Base-by-base conservation (phyloP, 768 basidiomycete genomes). In the Trametopsis cervina region DNA sequence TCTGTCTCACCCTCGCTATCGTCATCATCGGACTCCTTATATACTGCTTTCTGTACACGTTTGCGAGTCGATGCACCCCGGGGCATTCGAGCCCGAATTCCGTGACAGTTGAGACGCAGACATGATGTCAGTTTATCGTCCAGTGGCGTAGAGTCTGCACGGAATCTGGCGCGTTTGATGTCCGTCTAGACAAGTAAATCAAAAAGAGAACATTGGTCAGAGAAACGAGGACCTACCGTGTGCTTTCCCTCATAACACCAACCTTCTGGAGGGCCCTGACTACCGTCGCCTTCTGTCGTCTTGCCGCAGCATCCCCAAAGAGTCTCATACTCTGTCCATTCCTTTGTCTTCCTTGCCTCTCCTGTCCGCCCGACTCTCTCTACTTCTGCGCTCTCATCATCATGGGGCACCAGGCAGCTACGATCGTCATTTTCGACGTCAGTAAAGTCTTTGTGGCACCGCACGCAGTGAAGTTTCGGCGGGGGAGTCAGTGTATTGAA, bases 211-310 rank as follows among this genome's bases (percentile, higher is more conserved):
- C 39, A 40, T 46, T 13, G 25, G 10, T 18, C 13, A 29, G 10
- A 9, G 11, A 36, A 1, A 17, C 27, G 50, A 17, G 9, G 13
- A 74, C 79, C 51, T 43, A 82, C 81, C 6, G 87, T 89, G 61
- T 90, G 87, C 62, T 74, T 77, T 3, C 87, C 87, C 61, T 89
- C 86, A 57, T 88, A 89, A 57, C 87, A 90, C 85, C 85, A 90
- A 1, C 87, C 88, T 59, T 88, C 85, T 1, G 87, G 88, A 1
- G 88, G 87, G 0, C 87, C 87, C 67, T 83, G 83, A 52, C 86
- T 83, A 1, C 88, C 87, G 53, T 83, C 80, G 0, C 87, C 87
- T 21, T 86, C 81, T 4, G 80, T 81, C 0, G 76, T 81, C 57
- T 74, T 70, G 6, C 77, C 83, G 62, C 87, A 90, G 65, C 88